Conservation (phyloP, 2,329 filamentous ascomycete genomes). For the Phaeomoniella chlamydospora region DNA sequence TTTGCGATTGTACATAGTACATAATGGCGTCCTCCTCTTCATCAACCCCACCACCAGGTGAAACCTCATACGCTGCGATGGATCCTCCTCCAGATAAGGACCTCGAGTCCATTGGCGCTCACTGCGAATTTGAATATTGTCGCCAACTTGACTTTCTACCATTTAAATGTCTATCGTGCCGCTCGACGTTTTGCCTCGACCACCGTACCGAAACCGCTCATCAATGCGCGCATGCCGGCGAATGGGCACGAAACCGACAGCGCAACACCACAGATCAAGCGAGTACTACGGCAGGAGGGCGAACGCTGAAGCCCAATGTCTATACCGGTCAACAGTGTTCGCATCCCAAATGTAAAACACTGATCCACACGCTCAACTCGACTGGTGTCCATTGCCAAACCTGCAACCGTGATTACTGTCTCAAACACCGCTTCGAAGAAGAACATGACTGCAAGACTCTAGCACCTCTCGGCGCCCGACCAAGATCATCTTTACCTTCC, state of each 20-base stretch:
- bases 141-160: slow-evolving; percentile 92
- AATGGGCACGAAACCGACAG: slow-evolving; percentile 40
- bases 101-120: slow-evolving; percentile 70
- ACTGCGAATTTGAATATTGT: slow-evolving; percentile 87
- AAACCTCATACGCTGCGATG: slow-evolving; percentile 18
- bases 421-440: slow-evolving; percentile 35
- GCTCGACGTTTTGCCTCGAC: slow-evolving; percentile 74
- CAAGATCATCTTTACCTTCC: slow-evolving; percentile 13
- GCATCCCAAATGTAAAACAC: slow-evolving; percentile 33
- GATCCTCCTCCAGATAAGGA: slow-evolving; percentile 48
- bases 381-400: slow-evolving; percentile 34
- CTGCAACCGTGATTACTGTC: slow-evolving; percentile 35
- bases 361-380: slow-evolving; percentile 35
- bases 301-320: slow-evolving; percentile 36
- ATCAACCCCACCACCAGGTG: background rate
- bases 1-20: too few species aligned
- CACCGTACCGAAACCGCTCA: slow-evolving; percentile 80
- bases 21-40: too few species aligned
- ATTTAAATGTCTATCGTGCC: slow-evolving; percentile 84
- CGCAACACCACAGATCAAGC: slow-evolving; percentile 18
- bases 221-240: slow-evolving; percentile 46
- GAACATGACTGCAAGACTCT: slow-evolving; percentile 77
- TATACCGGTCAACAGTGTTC: slow-evolving; percentile 38
- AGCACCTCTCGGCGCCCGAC: slow-evolving; percentile 40
- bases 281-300: slow-evolving; percentile 13